Evolutionary conservation across 179 eudicot species (phyloP).

Genomic region (Beta macrorhiza): DNA sequence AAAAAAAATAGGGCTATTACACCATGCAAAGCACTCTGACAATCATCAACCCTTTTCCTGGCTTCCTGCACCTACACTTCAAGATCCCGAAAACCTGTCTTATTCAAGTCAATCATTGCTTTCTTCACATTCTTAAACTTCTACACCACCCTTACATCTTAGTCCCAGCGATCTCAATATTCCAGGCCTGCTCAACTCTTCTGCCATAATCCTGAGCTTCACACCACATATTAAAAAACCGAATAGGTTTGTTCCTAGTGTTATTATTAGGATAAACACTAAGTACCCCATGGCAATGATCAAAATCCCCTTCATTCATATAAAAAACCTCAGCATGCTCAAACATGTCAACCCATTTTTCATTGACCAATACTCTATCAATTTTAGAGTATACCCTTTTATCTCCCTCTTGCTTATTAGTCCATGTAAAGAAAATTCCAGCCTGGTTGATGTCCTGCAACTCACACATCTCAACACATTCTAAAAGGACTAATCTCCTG

Average conservation of each 20-base stretch:
- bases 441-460: neutral
- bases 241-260: too few species aligned
- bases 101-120: too few species aligned
- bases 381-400: neutral
- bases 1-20: too few species aligned
- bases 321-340: too few species aligned
- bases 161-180: neutral
- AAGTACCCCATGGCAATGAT: neutral
- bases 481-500: neutral
- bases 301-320: neutral
- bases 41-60: too few species aligned
- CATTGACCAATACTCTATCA: too few species aligned
- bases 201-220: neutral
- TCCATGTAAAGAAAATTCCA: neutral
- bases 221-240: neutral
- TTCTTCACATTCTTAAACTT: too few species aligned
- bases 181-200: neutral
- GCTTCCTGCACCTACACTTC: too few species aligned
- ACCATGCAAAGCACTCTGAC: too few species aligned
- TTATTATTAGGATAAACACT: neutral
- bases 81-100: too few species aligned
- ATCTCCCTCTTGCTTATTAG: neutral
- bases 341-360: too few species aligned
- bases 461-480: neutral
- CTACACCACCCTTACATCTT: neutral